Evolutionary conservation across 2,329 filamentous ascomycete species (phyloP).

Genomic region (Trichoderma arundinaceum): DNA sequence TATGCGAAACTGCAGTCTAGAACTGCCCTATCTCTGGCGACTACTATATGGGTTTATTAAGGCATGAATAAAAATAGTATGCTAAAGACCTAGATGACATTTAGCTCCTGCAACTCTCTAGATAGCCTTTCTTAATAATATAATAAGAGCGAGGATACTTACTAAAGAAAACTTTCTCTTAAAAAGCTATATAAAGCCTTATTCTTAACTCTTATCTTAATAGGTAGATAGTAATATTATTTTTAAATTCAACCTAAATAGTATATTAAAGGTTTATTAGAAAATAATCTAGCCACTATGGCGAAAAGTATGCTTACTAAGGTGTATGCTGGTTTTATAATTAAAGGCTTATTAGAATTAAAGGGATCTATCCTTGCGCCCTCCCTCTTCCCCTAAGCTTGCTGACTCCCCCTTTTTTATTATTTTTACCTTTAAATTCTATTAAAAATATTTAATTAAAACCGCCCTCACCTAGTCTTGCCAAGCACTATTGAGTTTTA

Average conservation of each 20-base stretch:
- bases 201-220: not conserved
- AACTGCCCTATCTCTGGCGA: not conserved
- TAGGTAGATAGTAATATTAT: not conserved
- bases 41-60: not conserved
- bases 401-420: not conserved
- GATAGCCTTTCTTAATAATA: not conserved
- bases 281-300: not conserved
- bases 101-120: not conserved
- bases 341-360: not conserved
- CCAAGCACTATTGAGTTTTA: not conserved
- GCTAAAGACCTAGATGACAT: not conserved
- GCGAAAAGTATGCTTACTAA: not conserved
- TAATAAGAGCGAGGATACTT: not conserved
- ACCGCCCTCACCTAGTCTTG: not conserved
- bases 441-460: not conserved
- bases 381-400: not conserved
- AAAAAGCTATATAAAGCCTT: not conserved
- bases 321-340: not conserved
- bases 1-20: not conserved
- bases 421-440: not conserved
- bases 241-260: not conserved
- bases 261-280: not conserved
- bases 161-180: not conserved
- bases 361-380: not conserved
- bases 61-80: not conserved